A percentile compares a stretch with the other conserved stretches of the same genome.
Evolutionary conservation across 768 basidiomycete genomes (phyloP).

Genomic region (Exidia glandulosa): DNA sequence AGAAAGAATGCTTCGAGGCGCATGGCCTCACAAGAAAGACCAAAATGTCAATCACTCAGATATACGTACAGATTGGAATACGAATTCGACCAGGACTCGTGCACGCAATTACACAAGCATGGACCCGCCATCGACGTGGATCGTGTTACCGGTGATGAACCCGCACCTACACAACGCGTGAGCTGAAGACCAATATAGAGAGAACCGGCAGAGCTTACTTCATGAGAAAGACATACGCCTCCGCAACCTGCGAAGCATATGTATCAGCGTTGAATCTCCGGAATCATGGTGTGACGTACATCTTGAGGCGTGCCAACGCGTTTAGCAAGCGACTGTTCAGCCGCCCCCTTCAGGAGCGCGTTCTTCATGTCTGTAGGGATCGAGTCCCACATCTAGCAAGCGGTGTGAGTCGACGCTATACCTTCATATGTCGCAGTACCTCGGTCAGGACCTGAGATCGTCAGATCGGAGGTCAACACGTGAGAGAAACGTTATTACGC

Average conservation of each 20-base stretch:
- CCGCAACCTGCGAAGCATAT: neutral
- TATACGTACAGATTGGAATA: no score
- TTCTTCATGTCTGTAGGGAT: neutral
- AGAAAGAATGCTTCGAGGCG: no score
- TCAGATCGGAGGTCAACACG: no score
- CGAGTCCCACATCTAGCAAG: constrained; percentile 1
- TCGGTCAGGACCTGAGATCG: constrained; percentile 5
- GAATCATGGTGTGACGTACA: neutral
- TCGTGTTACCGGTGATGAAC: constrained; percentile 6
- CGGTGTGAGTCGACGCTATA: neutral
- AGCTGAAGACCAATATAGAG: neutral
- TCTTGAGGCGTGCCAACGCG: constrained; percentile 3
- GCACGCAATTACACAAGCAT: constrained; percentile 4
- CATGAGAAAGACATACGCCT: constrained; percentile 7
- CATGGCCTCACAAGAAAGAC: no score
- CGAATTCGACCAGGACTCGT: no score
- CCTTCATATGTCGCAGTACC: neutral
- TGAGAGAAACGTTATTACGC: no score
- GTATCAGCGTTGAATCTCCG: neutral
- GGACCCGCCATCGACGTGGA: constrained; percentile 4
- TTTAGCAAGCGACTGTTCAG: neutral
- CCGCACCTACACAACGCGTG: neutral
- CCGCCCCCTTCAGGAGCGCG: neutral
- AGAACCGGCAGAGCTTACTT: neutral
- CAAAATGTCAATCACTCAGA: no score